Evolutionary conservation across 1,284 basidiomycete species (phyloP).

Genomic region (Ganoderma lingzhi): DNA sequence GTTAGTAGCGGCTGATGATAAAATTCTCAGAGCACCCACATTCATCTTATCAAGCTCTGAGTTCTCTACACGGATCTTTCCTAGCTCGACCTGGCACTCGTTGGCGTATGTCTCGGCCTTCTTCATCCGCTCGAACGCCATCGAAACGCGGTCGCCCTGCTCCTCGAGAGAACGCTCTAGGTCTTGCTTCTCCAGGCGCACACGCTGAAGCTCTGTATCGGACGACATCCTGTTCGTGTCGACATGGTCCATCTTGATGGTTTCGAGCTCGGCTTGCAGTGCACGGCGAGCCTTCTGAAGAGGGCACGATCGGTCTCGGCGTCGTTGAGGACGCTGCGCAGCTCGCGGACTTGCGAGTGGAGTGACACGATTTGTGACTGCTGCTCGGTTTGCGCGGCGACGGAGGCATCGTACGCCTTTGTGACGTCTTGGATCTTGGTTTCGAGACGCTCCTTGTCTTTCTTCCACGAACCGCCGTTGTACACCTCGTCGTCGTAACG

Average conservation of each 20-base stretch:
- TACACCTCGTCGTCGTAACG: slow-evolving; percentile 82
- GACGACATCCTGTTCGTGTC: slow-evolving; percentile 76
- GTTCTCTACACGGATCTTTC: slow-evolving; percentile 79
- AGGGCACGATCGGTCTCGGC: slow-evolving; percentile 83
- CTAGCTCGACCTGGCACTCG: slow-evolving; percentile 79
- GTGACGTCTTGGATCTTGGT: slow-evolving; percentile 81
- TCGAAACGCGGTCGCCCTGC: slow-evolving; percentile 74
- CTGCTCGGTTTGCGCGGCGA: slow-evolving; percentile 77
- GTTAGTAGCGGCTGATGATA: slow-evolving; percentile 16
- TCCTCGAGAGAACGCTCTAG: slow-evolving; percentile 82
- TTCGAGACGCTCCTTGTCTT: slow-evolving; percentile 86
- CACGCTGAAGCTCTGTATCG: slow-evolving; percentile 77
- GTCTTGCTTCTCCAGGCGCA: slow-evolving; percentile 83
- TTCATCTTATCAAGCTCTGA: slow-evolving; percentile 81
- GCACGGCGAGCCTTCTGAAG: slow-evolving; percentile 86
- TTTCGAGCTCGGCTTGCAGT: slow-evolving; percentile 81
- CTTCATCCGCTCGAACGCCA: slow-evolving; percentile 81
- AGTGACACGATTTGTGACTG: slow-evolving; percentile 85
- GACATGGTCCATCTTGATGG: slow-evolving; percentile 79
- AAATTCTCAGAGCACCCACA: slow-evolving; percentile 51
- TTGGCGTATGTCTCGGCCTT: slow-evolving; percentile 80
- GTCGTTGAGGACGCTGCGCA: slow-evolving; percentile 83
- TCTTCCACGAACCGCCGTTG: slow-evolving; percentile 83
- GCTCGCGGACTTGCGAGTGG: slow-evolving; percentile 86
- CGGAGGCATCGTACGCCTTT: slow-evolving; percentile 81